Base-by-base conservation (phyloP, 768 basidiomycete species). In the Leccinum uliginosum region DNA sequence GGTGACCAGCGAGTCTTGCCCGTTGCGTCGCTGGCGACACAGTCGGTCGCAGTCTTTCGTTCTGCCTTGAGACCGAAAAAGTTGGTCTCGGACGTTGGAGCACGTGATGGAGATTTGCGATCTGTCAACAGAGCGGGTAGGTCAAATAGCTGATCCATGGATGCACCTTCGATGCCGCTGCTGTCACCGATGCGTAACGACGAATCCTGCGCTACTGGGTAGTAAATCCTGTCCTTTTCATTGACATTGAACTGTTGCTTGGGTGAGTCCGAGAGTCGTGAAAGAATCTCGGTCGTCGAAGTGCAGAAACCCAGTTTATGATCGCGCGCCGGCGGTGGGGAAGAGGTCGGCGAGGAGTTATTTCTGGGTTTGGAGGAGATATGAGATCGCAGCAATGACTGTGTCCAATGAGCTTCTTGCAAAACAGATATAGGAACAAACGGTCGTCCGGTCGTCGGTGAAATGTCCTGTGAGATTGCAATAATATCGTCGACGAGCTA, bases 401-500 rank as follows among this genome's bases (percentile, higher is more conserved):
- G 85, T 26, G 75, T 77, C 93, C 93, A 98, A 60, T 87, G 85
- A 1, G 93, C 87, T 0, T 83, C 78, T 66, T 95, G 89, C 7
- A 96, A 70, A 7, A 84, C 75, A 3, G 77, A 65, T 32, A 87
- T 73, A 0, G 90, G 81, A 4, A 89, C 89, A 67, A 84, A 95
- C 0, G 85, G 80, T 15, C 76, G 78, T 4, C 81, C 78, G 0
- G 89, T 93, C 0, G 79, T 78, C 0, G 88, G 85, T 23, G 90
- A 94, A 34, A 84, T 74, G 64, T 96, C 91, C 53, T 78, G 77
- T 12, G 90, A 87, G 44, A 95, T 84, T 19, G 73, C 66, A 40
- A 90, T 82, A 29, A 96, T 76, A 67, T 94, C 89, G 24, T 94
- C 92, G 66, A 89, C 83, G 12, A 81, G 74, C 93, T 94, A 65